A percentile compares a stretch with the other conserved stretches of the same genome.
phyloP scores from a whole-genome alignment of 257 asterid species.

The Agastache rugosa region DNA sequence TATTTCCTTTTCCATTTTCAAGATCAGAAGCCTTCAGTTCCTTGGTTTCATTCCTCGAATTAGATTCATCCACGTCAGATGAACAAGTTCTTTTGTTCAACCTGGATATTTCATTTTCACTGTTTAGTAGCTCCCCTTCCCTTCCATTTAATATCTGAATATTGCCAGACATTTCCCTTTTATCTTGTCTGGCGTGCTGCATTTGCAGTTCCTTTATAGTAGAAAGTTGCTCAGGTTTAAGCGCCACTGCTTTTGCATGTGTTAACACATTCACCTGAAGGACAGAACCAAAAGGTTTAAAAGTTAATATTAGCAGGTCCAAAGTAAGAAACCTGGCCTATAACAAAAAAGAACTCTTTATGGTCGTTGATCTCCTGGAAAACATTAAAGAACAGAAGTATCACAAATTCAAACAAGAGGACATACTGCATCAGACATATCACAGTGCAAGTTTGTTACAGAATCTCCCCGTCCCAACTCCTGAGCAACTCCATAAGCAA shows the following conservation, averaged over 20 bases:
- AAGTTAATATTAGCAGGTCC: neutral
- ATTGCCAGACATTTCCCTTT: constrained; percentile 48
- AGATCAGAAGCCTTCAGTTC: constrained; percentile 24
- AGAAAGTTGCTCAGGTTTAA: constrained; percentile 38
- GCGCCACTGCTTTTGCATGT: constrained; percentile 52
- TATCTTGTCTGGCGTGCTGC: constrained; percentile 65
- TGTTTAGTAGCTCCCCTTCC: constrained; percentile 35
- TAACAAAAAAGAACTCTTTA: neutral
- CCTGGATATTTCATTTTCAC: constrained; percentile 39
- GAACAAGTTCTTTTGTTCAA: constrained; percentile 29
- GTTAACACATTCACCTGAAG: constrained; percentile 84
- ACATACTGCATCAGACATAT: constrained; percentile 93
- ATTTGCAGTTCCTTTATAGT: constrained; percentile 46
- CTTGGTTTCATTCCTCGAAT: constrained; percentile 25
- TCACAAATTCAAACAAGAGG: constrained; percentile 30
- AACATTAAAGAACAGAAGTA: constrained; percentile 23
- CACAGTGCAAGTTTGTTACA: constrained; percentile 89
- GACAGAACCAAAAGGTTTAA: constrained; percentile 28
- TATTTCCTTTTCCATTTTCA: constrained; percentile 18
- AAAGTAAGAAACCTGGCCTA: neutral
- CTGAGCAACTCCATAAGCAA: constrained; percentile 81
- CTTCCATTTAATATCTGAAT: constrained; percentile 19
- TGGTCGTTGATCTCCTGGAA: neutral
- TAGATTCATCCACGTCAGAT: constrained; percentile 24
- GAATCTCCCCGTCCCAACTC: constrained; percentile 96